Conservation (phyloP, 768 basidiomycete genomes). For the Tulasnella sp. region DNA sequence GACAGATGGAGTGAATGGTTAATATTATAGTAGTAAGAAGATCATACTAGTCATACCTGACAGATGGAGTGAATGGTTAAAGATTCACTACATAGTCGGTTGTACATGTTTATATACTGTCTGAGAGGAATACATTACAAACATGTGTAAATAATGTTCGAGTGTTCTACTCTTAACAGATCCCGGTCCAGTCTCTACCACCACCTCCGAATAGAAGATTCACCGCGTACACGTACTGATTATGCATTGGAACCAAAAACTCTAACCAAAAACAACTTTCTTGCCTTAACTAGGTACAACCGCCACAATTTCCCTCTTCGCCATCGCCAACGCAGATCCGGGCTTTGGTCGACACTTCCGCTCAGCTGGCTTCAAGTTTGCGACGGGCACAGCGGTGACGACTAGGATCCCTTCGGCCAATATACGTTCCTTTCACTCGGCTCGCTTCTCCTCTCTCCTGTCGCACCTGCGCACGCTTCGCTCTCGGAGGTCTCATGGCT, state of each 20-base stretch:
- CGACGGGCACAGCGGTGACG: not conserved
- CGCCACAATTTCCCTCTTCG: conserved; percentile 65
- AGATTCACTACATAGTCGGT: too few species aligned
- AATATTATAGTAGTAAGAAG: too few species aligned
- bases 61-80: too few species aligned
- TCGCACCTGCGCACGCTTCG: conserved; percentile 26
- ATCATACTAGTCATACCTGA: too few species aligned
- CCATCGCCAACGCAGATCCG: conserved; percentile 71
- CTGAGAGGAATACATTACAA: too few species aligned
- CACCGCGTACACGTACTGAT: not conserved
- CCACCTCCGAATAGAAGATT: too few species aligned
- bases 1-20: too few species aligned
- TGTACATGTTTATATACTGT: too few species aligned
- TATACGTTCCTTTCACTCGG: conserved; percentile 8
- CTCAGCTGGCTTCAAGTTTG: conserved; percentile 29
- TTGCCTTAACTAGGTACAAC: conserved; percentile 61
- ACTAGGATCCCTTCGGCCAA: conserved; percentile 7
- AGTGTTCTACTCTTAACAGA: too few species aligned
- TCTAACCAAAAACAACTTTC: conserved; percentile 53
- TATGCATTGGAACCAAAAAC: not conserved
- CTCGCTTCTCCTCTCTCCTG: conserved; percentile 20
- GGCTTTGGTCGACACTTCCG: conserved; percentile 53
- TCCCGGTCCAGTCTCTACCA: too few species aligned
- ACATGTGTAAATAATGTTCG: too few species aligned
- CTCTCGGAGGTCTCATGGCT: not conserved